Conservation (phyloP, 2,329 filamentous ascomycete genomes). For the Cercospora brassicicola region DNA sequence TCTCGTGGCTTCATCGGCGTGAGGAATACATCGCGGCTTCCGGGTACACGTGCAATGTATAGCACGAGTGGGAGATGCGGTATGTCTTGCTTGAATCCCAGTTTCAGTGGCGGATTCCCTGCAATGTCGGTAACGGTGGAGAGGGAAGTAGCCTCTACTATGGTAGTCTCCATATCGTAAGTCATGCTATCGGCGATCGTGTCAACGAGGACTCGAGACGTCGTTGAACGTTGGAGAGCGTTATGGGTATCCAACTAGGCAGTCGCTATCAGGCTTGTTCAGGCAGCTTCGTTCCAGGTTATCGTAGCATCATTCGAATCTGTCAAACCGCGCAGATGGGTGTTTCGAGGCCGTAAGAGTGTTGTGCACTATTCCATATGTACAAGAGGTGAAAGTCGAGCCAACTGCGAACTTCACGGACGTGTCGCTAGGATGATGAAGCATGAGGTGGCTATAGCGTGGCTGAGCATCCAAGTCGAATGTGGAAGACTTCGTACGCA, state of each 20-base stretch:
- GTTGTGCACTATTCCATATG: slow-evolving; percentile 3
- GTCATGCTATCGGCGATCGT: slow-evolving; percentile 24
- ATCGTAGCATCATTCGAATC: not conserved
- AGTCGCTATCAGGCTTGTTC: slow-evolving; percentile 7
- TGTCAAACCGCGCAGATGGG: not conserved
- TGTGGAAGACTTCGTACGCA: not conserved
- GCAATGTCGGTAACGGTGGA: slow-evolving; percentile 77
- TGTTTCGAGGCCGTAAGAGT: not conserved
- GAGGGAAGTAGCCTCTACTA: slow-evolving; percentile 78
- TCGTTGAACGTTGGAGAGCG: not conserved
- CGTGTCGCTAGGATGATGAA: slow-evolving; percentile 16
- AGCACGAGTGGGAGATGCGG: slow-evolving; percentile 72
- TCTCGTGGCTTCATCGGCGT: slow-evolving; percentile 84
- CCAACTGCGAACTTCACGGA: slow-evolving; percentile 3
- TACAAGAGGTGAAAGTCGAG: not conserved
- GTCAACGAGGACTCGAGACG: not conserved
- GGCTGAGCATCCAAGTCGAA: slow-evolving; percentile 15
- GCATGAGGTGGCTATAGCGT: slow-evolving; percentile 16
- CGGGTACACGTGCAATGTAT: slow-evolving; percentile 91
- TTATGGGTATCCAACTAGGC: slow-evolving; percentile 1
- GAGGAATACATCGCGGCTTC: slow-evolving; percentile 87
- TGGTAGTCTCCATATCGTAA: slow-evolving; percentile 31
- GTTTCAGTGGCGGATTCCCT: slow-evolving; percentile 82
- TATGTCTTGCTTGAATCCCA: slow-evolving; percentile 70
- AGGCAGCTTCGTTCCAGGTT: slow-evolving; percentile 11